Percentiles rank a stretch among this genome's conserved stretches.
Evolutionary conservation across 805 yeast species (phyloP).

Genomic region (Metschnikowia hibisci): DNA sequence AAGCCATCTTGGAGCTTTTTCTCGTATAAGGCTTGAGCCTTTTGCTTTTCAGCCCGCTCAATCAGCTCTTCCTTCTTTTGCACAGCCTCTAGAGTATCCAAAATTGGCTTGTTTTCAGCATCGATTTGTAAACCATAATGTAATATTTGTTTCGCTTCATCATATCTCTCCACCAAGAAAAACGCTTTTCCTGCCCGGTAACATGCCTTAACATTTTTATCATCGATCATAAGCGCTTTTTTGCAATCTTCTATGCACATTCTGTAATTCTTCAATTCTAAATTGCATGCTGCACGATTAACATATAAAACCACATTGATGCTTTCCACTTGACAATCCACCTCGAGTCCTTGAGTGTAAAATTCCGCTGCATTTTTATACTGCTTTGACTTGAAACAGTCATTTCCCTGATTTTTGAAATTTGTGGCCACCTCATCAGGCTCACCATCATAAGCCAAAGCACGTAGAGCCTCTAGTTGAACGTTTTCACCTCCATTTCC

Average conservation of each 20-base stretch:
- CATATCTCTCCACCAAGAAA: conserved; percentile 57
- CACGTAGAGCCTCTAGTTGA: conserved; percentile 82
- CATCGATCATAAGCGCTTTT: conserved; percentile 60
- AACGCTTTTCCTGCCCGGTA: conserved; percentile 84
- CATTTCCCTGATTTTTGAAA: conserved; percentile 92
- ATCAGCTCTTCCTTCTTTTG: conserved; percentile 28
- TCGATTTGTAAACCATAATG: conserved; percentile 65
- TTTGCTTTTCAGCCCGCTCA: conserved; percentile 28
- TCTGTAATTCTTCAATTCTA: conserved; percentile 81
- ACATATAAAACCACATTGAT: conserved; percentile 62
- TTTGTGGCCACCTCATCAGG: conserved; percentile 88
- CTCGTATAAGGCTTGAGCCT: conserved; percentile 37
- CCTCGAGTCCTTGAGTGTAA: conserved; percentile 76
- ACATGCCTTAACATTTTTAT: conserved; percentile 75
- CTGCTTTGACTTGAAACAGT: conserved; percentile 65
- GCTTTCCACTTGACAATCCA: conserved; percentile 53
- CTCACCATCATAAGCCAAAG: conserved; percentile 92
- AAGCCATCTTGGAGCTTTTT: conserved; percentile 40
- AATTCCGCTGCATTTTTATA: conserved; percentile 73
- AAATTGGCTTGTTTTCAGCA: conserved; percentile 53
- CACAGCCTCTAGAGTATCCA: conserved; percentile 42
- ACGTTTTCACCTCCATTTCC: conserved; percentile 72
- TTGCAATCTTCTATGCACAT: conserved; percentile 83
- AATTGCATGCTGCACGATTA: conserved; percentile 89
- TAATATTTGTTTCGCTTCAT: conserved; percentile 67